phyloP scores from a whole-genome alignment of 2,329 filamentous ascomycete genomes.

The Ceratocystis destructans region DNA sequence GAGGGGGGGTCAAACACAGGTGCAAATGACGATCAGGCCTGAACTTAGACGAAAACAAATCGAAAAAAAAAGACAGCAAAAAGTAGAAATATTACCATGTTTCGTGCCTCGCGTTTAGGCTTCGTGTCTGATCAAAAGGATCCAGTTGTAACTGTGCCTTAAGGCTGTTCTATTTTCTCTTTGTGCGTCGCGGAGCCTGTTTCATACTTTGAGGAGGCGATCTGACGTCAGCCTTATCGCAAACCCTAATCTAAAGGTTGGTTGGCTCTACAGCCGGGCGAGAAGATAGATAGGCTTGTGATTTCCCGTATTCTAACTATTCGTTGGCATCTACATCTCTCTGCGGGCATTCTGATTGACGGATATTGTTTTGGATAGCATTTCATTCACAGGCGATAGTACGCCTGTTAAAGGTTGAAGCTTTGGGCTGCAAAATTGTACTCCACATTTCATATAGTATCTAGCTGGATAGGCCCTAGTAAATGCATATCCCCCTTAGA shows the following conservation, averaged over 20 bases:
- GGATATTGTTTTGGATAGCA: not conserved
- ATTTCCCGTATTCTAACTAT: no score
- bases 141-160: not conserved
- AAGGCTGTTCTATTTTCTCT: not conserved
- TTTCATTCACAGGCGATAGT: not conserved
- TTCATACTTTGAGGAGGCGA: not conserved
- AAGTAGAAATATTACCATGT: not conserved
- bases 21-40: not conserved
- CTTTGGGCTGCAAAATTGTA: not conserved
- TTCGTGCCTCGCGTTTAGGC: not conserved
- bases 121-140: not conserved
- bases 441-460: not conserved
- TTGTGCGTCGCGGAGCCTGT: not conserved
- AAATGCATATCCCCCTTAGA: constrained; percentile 7
- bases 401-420: not conserved
- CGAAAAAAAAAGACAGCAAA: not conserved
- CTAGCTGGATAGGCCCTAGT: not conserved
- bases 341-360: not conserved
- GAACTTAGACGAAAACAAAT: not conserved
- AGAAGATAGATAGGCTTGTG: no score
- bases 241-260: not conserved
- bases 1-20: not conserved
- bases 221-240: not conserved
- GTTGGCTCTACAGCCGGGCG: not conserved
- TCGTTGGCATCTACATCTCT: no score